Conservation (phyloP, 768 basidiomycete species). For the Termitomyces heimii region DNA sequence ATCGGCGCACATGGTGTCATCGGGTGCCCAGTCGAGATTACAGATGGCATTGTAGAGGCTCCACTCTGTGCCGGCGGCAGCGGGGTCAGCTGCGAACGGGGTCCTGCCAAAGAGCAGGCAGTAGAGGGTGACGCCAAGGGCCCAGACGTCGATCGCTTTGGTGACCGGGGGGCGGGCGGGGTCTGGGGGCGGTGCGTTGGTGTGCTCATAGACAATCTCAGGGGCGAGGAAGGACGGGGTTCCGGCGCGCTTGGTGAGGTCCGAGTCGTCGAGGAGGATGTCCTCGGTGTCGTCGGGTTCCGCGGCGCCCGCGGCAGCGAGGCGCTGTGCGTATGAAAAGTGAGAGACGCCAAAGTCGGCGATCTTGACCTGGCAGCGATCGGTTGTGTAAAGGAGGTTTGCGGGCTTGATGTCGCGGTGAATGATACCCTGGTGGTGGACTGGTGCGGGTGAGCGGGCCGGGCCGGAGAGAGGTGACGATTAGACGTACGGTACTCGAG, state of each 20-base stretch:
- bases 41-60: conserved; percentile 77
- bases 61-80: conserved; percentile 46
- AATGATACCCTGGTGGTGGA: conserved; percentile 97
- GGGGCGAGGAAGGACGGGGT: conserved; percentile 96
- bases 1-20: conserved; percentile 70
- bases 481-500: conserved; percentile 91
- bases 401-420: conserved; percentile 99
- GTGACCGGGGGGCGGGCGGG: conserved; percentile 51
- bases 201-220: conserved; percentile 78
- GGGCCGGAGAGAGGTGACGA: too few relatives aligned
- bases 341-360: conserved; percentile 98
- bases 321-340: conserved; percentile 84
- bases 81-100: conserved; percentile 51
- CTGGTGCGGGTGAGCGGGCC: conserved; percentile 32
- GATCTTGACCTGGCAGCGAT: conserved; percentile 90
- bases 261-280: conserved; percentile 76
- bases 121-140: conserved; percentile 92
- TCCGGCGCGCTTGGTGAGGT: conserved; percentile 86
- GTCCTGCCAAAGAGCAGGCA: conserved; percentile 86
- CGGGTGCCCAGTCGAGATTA: conserved; percentile 65
- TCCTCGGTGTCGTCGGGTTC: conserved; percentile 45
- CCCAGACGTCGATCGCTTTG: conserved; percentile 97
- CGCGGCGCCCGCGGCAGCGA: conserved; percentile 54
- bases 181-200: conserved; percentile 22
- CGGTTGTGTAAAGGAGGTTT: conserved; percentile 87